Base-by-base conservation (phyloP, 2,329 filamentous ascomycete species). In the Ascochyta clinopodiicola region DNA sequence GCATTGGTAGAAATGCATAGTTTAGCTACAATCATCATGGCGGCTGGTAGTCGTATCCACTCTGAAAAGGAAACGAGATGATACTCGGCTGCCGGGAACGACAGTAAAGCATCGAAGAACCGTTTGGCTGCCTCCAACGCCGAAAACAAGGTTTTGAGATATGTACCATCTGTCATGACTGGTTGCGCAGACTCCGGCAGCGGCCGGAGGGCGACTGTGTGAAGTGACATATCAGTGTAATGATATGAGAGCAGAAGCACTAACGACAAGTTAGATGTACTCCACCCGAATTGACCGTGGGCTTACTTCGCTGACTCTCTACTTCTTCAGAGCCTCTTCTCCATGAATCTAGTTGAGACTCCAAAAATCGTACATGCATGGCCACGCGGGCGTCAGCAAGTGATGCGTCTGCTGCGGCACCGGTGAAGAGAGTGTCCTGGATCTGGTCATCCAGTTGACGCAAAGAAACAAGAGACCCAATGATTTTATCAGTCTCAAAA, bases 61-160 rank as follows among this genome's bases (percentile, higher is more conserved):
- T 73, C 71, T 7, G 66, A 57, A 29, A 73, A 73, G 3, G 71
- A 68, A 12, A 75, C 55, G 1, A 70, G 52, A 44, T 71, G 61
- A 43, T 74, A 74, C 4, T 72, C 62, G 0, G 64, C 91, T n/a
- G 89, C 92, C 4, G 86, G 83, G 21, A 92, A 82, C 22, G 82
- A 84, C 4, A 94, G 81, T 27, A 95, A 84, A 57, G 86, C 79
- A 72, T 91, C 86, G 32, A 94, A 85, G 3, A 86, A 84, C 37
- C 86, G 81, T 56, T 80, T 80, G 2, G 88, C 86, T 67, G 94
- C 91, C 72, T 88, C 89, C 0, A 75, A 59, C 6, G 66, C 52
- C 2, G 66, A 62, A 21, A 69, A 57, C 2, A 73, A 32, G 3
- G 67, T 57, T 37, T 68, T 69, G 2, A 75, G 32, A 2, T 69